phyloP scores from a whole-genome alignment of 805 yeast species.

The Starmera amethionina region DNA sequence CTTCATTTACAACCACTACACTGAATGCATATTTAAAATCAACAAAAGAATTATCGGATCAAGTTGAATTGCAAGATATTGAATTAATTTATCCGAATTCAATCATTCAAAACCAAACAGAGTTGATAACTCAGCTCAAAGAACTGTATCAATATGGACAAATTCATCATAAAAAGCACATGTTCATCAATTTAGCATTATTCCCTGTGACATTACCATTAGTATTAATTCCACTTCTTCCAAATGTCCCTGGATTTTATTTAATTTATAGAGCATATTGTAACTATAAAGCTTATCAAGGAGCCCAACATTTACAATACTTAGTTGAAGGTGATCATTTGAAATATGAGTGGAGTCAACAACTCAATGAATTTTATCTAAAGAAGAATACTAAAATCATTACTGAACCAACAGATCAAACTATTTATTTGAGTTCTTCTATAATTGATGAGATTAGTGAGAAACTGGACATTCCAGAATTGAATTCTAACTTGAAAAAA shows the following conservation, averaged over 20 bases:
- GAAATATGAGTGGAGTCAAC: constrained; percentile 20
- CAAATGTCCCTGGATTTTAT: constrained; percentile 89
- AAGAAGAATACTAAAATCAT: constrained; percentile 6
- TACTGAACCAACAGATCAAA: constrained; percentile 5
- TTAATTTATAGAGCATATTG: constrained; percentile 75
- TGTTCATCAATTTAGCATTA: constrained; percentile 42
- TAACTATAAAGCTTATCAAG: constrained; percentile 68
- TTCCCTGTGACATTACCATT: constrained; percentile 77
- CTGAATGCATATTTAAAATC: constrained; percentile 3
- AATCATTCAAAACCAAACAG: constrained; percentile 11
- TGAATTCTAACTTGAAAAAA: constrained; percentile 33
- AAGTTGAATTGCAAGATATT: constrained; percentile 22
- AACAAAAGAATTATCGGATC: constrained; percentile 8
- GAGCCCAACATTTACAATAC: constrained; percentile 57
- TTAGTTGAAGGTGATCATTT: constrained; percentile 39
- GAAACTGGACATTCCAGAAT: constrained; percentile 33
- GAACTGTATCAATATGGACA: constrained; percentile 34
- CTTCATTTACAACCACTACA: constrained; percentile 9
- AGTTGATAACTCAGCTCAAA: constrained; percentile 24
- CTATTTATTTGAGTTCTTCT: constrained; percentile 32
- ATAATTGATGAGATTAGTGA: constrained; percentile 36
- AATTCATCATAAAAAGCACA: constrained; percentile 44
- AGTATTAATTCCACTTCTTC: constrained; percentile 74
- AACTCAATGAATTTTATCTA: constrained; percentile 21
- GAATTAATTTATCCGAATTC: constrained; percentile 43